Evolutionary conservation across 164 flowering plant species (phyloP).

Genomic region (Taxillus chinensis): DNA sequence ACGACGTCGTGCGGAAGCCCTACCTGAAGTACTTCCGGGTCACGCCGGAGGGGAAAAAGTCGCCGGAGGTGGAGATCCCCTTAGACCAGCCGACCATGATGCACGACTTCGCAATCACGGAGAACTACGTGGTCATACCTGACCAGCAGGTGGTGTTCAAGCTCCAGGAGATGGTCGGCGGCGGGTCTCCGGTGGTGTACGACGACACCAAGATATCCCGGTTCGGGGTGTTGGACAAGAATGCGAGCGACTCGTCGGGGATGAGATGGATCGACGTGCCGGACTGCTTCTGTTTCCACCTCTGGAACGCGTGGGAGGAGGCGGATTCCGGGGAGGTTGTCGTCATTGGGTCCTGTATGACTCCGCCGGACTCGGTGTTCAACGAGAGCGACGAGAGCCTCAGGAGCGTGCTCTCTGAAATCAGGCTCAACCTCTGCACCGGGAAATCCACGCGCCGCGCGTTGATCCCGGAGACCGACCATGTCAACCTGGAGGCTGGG

Average conservation of each 20-base stretch:
- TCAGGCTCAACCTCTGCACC: neutral
- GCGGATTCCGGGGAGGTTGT: neutral
- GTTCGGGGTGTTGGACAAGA: neutral
- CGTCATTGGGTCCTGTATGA: neutral
- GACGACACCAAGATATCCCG: neutral
- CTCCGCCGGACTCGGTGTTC: neutral
- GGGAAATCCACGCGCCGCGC: neutral
- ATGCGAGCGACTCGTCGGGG: neutral
- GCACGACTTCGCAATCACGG: neutral
- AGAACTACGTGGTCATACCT: neutral
- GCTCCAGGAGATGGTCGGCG: neutral
- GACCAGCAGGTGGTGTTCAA: constrained; percentile 1
- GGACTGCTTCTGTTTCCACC: neutral
- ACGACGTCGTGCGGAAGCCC: neutral
- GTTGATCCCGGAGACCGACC: neutral
- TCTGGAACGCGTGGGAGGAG: neutral
- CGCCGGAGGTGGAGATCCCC: neutral
- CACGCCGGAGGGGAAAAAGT: neutral
- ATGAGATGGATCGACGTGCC: neutral
- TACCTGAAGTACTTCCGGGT: neutral
- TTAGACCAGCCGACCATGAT: neutral
- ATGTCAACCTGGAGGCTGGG: neutral
- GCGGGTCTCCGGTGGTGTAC: neutral
- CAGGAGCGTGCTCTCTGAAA: neutral
- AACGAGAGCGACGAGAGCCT: neutral